Base-by-base conservation (phyloP, 1,284 basidiomycete species). In the Tilletia caries region DNA sequence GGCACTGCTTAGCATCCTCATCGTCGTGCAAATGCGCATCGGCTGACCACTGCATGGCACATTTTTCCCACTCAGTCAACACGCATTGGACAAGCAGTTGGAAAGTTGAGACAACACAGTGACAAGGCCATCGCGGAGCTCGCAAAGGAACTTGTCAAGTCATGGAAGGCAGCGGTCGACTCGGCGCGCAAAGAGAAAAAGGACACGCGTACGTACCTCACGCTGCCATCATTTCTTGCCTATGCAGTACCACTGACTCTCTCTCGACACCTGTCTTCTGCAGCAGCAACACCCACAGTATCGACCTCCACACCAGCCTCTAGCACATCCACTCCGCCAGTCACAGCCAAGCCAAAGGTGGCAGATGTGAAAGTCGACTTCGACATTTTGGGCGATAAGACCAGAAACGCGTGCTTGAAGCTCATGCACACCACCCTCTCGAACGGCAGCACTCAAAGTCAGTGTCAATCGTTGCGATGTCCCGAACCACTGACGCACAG, bases 401-500 rank as follows among this genome's bases (percentile, higher is more conserved):
- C 90, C 0, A 87, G 95, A 66, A 92, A 96, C 84, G 93, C 91
- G 79, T 97, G 95, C 82, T 87, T 91, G 23, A 91, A 93, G 81
- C 88, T 98, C 80, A 87, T 97, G 23, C 98, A 98, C 81, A 92
- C 97, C 81, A 91, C 92, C 18, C 87, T 99, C 48, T 91, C 82
- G 66, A 70, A 77, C 33, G 75, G 71, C 52, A 71, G 70, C 32
- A 71, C 37, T 5, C 33, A 65, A 44, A 48, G 64, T 65, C 33
- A 65, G 64, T 44, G n/a, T n/a, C 20, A 13, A 65, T 2, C 8
- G 8, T 20, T 54, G 23, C 50, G 23, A 54, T 54, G 20, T 25
- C 20, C 50, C 23, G 27, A 10, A 20, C 8, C 13, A 23, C 52
- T 54, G 52, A 15, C 27, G 52, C 25, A 33, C n/a, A 54, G 13